These are phyloP conservation scores for Clonostachys chloroleuca DNA, from an alignment of 2,329 filamentous ascomycete genomes.

Conservation along the genomic window DNA sequence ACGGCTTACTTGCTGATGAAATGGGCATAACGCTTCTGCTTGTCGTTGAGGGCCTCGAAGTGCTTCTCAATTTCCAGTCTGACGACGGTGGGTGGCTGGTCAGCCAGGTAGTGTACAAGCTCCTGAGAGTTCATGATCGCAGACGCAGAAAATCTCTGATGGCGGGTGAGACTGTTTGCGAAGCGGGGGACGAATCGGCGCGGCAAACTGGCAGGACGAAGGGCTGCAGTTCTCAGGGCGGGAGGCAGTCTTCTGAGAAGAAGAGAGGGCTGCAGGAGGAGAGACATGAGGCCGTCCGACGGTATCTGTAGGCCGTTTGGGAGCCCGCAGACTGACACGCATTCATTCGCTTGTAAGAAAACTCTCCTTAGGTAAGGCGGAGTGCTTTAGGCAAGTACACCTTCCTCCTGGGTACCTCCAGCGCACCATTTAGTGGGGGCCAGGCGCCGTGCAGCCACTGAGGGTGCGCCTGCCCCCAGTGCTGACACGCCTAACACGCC, in stretches of 20 bases:
- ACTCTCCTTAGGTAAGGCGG: no score
- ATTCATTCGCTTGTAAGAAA: no score
- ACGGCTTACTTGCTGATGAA: constrained; percentile 69
- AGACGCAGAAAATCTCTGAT: constrained; percentile 22
- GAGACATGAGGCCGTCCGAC: constrained; percentile 14
- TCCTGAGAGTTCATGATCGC: constrained; percentile 53
- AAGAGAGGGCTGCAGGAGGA: constrained; percentile 23
- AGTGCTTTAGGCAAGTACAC: no score
- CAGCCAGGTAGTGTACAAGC: constrained; percentile 77
- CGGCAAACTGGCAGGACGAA: constrained; percentile 12
- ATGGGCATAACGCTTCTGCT: constrained; percentile 88
- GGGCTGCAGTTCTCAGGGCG: constrained; percentile 19
- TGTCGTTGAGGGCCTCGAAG: constrained; percentile 71
- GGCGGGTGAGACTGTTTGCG: constrained; percentile 4
- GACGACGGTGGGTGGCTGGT: constrained; percentile 85
- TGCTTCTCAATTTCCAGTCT: constrained; percentile 88
- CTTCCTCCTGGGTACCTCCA: no score
- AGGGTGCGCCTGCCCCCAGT: no score
- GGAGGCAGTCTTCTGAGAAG: constrained; percentile 25
- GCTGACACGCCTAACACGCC: no score
- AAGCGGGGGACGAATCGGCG: constrained; percentile 10
- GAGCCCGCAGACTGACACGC: no score
- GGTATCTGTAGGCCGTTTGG: no score
- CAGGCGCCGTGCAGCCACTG: no score
- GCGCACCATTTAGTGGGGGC: no score